Evolutionary conservation across 352 stramenopile species (phyloP), one percentile per base, ranked within the genome.

Genomic region (Phytophthora pisi): DNA sequence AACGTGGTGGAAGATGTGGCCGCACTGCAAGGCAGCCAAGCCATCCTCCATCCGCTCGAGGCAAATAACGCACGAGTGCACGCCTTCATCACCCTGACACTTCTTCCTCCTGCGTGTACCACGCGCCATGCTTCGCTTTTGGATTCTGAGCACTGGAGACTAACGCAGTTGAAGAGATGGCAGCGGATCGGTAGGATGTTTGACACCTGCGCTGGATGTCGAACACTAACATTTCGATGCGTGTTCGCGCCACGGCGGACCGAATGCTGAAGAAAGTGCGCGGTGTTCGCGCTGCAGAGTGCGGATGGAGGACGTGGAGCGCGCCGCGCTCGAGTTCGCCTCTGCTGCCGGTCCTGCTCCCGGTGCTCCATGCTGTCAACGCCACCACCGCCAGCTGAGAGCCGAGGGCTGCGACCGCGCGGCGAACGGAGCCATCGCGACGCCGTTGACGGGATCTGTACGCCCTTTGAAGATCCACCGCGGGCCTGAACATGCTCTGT

Each of bases 1-100:
- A 3, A 7, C 5, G 15, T 70, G 28, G 40, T 88, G 77, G 23
- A 86, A 84, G 15, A 86, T 75, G 49, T 86, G 79, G 7, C 77
- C 77, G 16, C 75, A 83, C 24, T 28, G 36, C 24, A 88, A 42
- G 13, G 77, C 51, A 38, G 73, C 61, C 43, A 85, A 52, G 28
- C 71, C 54, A 23, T 47, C 61, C 51, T 64, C 38, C 58, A 88
- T 67, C 16, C 40, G 58, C 46, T 84, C 77, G 16, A 86, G 71
- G 24, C 79, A 88, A 47, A 88, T 72, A 1, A 42, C 73, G 47
- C 77, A 88, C 20, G 31, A 30, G 6, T 26, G 69, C 18, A 8
- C 6, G 0, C 9, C 40, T 61, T 45, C 43, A 51, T 13, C 16
- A 40, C 30, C 57, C 24, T 66, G 34, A 43, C 16, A 26, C 23